Conservation (phyloP, 2,329 filamentous ascomycete genomes). For the Phialemoniopsis sp. region DNA sequence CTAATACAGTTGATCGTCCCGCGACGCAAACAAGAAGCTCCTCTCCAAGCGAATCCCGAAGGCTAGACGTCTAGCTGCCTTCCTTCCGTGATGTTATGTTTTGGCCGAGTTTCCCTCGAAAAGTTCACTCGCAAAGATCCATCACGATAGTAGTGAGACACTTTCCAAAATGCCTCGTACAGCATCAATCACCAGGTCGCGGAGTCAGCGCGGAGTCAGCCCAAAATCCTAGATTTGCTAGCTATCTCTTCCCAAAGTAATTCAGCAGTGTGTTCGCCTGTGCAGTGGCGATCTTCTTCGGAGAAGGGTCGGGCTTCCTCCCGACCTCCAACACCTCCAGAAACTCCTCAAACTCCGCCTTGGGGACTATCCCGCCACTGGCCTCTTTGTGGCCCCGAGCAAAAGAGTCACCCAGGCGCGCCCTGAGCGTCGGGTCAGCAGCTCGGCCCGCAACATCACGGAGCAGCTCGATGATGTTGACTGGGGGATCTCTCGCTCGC, state of each 20-base stretch:
- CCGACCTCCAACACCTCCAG: constrained; percentile 55
- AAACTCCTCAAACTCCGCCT: constrained; percentile 60
- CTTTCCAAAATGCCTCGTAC: too few relatives aligned
- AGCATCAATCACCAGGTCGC: too few relatives aligned
- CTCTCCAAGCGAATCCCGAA: too few relatives aligned
- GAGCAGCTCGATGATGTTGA: constrained; percentile 60
- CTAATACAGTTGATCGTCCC: too few relatives aligned
- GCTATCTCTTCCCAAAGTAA: constrained; percentile 42
- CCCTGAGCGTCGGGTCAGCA: constrained; percentile 28
- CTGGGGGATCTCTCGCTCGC: constrained; percentile 44
- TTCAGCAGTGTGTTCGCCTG: constrained; percentile 52
- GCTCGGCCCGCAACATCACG: constrained; percentile 42
- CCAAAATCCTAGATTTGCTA: too few relatives aligned
- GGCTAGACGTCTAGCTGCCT: too few relatives aligned
- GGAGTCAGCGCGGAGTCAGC: too few relatives aligned
- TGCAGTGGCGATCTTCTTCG: constrained; percentile 18
- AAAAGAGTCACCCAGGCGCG: constrained; percentile 58
- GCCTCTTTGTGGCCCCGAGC: constrained; percentile 65
- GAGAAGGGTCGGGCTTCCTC: constrained; percentile 36
- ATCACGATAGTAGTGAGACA: too few relatives aligned
- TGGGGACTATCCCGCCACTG: constrained; percentile 59
- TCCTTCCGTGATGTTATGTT: too few relatives aligned
- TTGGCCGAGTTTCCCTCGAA: too few relatives aligned
- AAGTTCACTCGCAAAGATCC: too few relatives aligned
- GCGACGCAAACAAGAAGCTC: too few relatives aligned